Evolutionary conservation across 495 filamentous ascomycete species (phyloP).

Genomic region (Podospora pseudopauciseta): DNA sequence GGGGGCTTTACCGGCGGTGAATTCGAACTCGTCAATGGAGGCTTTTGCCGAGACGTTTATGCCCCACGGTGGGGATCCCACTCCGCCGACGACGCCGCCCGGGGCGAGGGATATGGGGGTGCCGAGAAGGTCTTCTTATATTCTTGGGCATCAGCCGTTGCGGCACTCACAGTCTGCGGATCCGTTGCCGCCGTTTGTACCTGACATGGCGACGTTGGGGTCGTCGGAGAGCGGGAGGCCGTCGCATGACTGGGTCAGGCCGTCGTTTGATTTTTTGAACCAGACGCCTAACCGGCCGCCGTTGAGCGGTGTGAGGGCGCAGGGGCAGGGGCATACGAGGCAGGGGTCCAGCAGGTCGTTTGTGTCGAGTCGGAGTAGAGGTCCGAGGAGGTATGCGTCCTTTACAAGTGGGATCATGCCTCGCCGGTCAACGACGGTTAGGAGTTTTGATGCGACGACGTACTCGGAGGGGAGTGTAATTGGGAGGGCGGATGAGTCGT

Average conservation of each 20-base stretch:
- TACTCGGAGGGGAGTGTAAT: conserved; percentile 44
- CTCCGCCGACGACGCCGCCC: conserved; percentile 54
- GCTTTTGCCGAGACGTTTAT: conserved; percentile 49
- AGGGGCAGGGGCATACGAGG: conserved; percentile 29
- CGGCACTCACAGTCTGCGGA: conserved; percentile 29
- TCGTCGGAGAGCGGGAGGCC: conserved; percentile 18
- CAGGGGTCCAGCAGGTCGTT: conserved; percentile 40
- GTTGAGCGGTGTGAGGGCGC: conserved; percentile 29
- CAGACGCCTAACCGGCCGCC: conserved; percentile 31
- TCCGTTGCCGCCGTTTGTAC: conserved; percentile 39
- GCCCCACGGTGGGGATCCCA: conserved; percentile 42
- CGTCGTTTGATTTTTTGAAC: conserved; percentile 33
- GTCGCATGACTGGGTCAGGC: conserved; percentile 31
- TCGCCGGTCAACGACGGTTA: conserved; percentile 46
- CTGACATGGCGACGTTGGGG: conserved; percentile 36
- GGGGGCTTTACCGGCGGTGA: conserved; percentile 41
- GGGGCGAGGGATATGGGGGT: conserved; percentile 35
- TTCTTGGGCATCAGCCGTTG: conserved; percentile 43
- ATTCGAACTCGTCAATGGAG: conserved; percentile 40
- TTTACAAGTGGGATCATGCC: conserved; percentile 68
- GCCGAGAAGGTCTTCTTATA: conserved; percentile 50
- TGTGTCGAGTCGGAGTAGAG: conserved; percentile 36
- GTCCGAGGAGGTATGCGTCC: conserved; percentile 54
- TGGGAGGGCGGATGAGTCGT: conserved; percentile 21
- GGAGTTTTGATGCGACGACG: conserved; percentile 57